A percentile compares a stretch with the other conserved stretches of the same genome.
Evolutionary conservation across 257 asterid species (phyloP).

Genomic region (Jacaranda mimosifolia): DNA sequence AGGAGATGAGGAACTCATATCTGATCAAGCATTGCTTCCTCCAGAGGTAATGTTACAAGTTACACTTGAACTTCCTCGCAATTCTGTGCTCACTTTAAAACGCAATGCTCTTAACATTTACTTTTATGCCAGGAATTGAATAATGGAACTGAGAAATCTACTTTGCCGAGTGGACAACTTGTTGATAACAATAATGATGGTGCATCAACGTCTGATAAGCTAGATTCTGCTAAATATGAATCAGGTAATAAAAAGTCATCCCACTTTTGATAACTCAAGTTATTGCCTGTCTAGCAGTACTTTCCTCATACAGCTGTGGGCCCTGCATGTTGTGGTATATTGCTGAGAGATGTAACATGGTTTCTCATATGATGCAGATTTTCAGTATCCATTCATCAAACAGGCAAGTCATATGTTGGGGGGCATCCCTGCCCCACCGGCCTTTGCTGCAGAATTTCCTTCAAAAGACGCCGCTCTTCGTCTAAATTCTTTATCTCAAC

Average conservation of each 20-base stretch:
- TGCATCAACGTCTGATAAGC: conserved; percentile 53
- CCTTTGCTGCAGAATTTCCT: conserved; percentile 89
- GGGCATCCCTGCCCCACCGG: conserved; percentile 84
- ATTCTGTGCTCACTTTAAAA: conserved; percentile 12
- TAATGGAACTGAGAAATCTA: conserved; percentile 41
- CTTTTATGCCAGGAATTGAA: conserved; percentile 52
- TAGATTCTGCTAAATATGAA: conserved; percentile 47
- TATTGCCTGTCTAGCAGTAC: background rate
- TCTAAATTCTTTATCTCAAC: conserved; percentile 54
- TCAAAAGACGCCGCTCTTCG: conserved; percentile 60
- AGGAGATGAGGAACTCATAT: conserved; percentile 49
- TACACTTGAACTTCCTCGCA: background rate
- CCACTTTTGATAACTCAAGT: background rate
- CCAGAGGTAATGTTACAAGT: conserved; percentile 50
- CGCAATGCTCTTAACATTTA: conserved; percentile 21
- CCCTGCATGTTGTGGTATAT: background rate
- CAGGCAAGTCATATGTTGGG: conserved; percentile 87
- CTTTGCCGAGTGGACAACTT: conserved; percentile 41
- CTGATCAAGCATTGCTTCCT: conserved; percentile 42
- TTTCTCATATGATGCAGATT: conserved; percentile 51
- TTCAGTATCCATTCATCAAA: conserved; percentile 64
- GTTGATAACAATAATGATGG: conserved; percentile 31
- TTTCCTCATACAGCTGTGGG: background rate
- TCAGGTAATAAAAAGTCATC: conserved; percentile 50
- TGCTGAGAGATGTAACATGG: background rate